Evolutionary conservation across 2,329 filamentous ascomycete genomes (phyloP).

Genomic region (Helminthosporium solani): DNA sequence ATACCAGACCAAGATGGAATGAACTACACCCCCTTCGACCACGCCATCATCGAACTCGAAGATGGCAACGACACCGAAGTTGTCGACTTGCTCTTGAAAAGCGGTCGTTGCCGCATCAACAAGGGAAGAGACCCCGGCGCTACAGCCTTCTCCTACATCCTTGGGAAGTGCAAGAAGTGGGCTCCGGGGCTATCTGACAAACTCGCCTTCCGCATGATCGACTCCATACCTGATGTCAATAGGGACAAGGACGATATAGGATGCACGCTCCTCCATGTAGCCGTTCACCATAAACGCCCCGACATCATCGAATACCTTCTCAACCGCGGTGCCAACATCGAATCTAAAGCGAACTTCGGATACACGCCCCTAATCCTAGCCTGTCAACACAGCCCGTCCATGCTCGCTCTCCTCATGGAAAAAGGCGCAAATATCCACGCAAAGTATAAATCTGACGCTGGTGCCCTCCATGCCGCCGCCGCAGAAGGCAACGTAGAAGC

Average conservation of each 20-base stretch:
- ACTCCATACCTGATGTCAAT: slow-evolving; percentile 15
- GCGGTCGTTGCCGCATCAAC: slow-evolving; percentile 18
- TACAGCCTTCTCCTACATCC: slow-evolving; percentile 18
- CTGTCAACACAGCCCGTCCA: slow-evolving; percentile 7
- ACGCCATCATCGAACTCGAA: slow-evolving; percentile 14
- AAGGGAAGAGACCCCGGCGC: slow-evolving; percentile 7
- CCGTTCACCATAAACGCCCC: slow-evolving; percentile 47
- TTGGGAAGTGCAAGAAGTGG: slow-evolving; percentile 7
- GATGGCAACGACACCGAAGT: slow-evolving; percentile 11
- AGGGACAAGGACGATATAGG: slow-evolving; percentile 14
- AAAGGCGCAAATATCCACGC: slow-evolving; percentile 13
- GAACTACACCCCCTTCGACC: slow-evolving; percentile 12
- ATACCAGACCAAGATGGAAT: background rate
- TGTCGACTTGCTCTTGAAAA: slow-evolving; percentile 16
- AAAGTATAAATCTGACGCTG: slow-evolving; percentile 10
- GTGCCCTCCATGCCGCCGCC: slow-evolving; percentile 18
- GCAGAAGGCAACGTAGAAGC: slow-evolving; percentile 10
- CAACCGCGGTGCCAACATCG: slow-evolving; percentile 53
- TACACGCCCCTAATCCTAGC: slow-evolving; percentile 19
- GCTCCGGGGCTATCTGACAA: slow-evolving; percentile 4
- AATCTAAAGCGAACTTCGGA: slow-evolving; percentile 10
- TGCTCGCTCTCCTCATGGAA: slow-evolving; percentile 10
- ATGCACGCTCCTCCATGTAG: slow-evolving; percentile 22
- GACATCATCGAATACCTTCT: slow-evolving; percentile 75
- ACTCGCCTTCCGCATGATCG: slow-evolving; percentile 21